Base-by-base conservation (phyloP, 169 alveolate genomes). In the Amoebophrya sp. region DNA sequence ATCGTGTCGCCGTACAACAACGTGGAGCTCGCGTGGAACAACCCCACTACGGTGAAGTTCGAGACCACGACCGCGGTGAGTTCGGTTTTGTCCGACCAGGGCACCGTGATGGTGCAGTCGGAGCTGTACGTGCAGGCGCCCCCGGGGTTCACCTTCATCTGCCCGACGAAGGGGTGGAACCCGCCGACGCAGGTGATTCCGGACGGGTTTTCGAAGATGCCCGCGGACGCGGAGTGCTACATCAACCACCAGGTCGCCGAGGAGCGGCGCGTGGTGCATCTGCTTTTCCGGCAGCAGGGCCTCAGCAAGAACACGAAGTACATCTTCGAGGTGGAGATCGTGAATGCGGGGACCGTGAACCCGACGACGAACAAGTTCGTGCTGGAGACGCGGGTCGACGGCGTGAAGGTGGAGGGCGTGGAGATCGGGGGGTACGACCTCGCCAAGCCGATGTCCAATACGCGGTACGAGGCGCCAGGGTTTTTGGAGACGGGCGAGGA, bases 21-120 rank as follows among this genome's bases (percentile, higher is more conserved):
- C 26, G 90, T 88, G 78, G 90, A 88, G n/a, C 78, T 41, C 41
- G 90, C 90, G 5, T 88, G 90, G 90, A 58, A 88, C 45, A 88
- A 88, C 41, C 90, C 90, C 2, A 88, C 90, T 13, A 42, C 90
- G 34, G 41, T 88, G 10, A 40, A 41, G 42, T 88, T 88, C 70
- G 90, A 88, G 70, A 31, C 90, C 41, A 41, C 90, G 41, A 42
- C 45, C 41, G 90, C 45, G 23, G 90, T 88, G 34, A 7, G 41
- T 5, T 41, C 90, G 26, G 23, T 88, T 0, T 34, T 42, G 58
- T 40, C 90, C 58, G 78, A 58, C 4, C 90, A 88, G 67, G 90
- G 90, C 48, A 58, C 78, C 29, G 78, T 58, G 78, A 7, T 58
- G 78, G 50, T 10, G 40, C 78, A 41, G 41, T 39, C 90, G 38